Evolutionary conservation across 176 grass and related monocot species (phyloP), one percentile per base, ranked within the genome.

Genomic region (Hsuehochloa calcarea): DNA sequence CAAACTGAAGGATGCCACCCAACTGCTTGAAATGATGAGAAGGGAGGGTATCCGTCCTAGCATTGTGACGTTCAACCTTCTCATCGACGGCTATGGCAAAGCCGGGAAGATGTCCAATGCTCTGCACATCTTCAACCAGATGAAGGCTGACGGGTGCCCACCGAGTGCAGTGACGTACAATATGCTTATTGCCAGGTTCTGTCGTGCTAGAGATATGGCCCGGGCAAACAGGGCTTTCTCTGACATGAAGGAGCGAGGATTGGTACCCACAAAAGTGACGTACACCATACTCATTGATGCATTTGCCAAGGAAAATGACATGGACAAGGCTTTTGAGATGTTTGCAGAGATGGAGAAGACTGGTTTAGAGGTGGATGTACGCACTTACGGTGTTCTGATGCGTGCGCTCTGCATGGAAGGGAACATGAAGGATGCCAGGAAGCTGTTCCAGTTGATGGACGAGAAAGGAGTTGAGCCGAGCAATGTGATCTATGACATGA

Each of bases 391-490:
- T 80, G 89, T 91, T 68, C 26, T 92, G 52, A 46, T 97, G 27
- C 81, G 74, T 54, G 90, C 85, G 11, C 79, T 94, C 29, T 94
- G 90, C 86, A 75, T 55, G 81, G 80, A 88, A 60, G 87, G 87
- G n/a, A 92, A 89, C 19, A 90, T 92, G 92, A 90, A 94, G 88
- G 87, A 97, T 73, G 90, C 92, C 43, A 81, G 87, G 69, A 94
- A 92, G 68, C 19, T 94, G 72, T 89, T 94, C 41, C 75, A 90
- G 23, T 78, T 62, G 55, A 97, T 94, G 90, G 23, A 23, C 1
- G 74, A 71, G 52, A 94, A 90, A 78, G 88, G 88, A 69, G 70
- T 90, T 44, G 75, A 85, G 73, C 90, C 80, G 1, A 92, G 54
- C 25, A 78, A 72, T 75, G 85, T 88, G 22, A 87, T 92, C 7